Percentiles rank a stretch among this genome's conserved stretches.
Conservation (phyloP, 2,329 filamentous ascomycete genomes). For the Colletotrichum theobromicola region DNA sequence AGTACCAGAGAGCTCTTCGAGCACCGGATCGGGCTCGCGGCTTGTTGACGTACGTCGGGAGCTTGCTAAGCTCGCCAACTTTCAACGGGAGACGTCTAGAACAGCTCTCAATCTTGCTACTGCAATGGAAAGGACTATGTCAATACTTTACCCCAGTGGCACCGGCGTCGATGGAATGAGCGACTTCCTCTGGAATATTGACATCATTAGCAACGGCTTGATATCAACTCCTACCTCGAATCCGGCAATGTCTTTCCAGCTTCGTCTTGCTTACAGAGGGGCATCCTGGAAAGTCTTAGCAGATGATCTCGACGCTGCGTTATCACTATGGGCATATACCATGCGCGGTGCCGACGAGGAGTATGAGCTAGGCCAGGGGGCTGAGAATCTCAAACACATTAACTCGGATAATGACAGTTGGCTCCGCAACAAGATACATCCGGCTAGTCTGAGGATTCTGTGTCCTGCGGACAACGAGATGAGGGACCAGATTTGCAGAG, state of each 20-base stretch:
- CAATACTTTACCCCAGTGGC: neutral
- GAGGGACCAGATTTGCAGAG: neutral
- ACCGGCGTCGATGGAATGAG: neutral
- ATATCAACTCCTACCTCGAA: neutral
- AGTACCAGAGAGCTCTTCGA: rapidly evolving
- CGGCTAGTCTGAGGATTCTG: neutral
- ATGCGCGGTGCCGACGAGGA: neutral
- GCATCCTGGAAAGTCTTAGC: neutral
- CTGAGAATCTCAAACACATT: neutral
- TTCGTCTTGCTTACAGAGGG: neutral
- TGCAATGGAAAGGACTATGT: neutral
- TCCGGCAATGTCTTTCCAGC: neutral
- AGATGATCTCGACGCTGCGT: neutral
- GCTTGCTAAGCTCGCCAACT: neutral
- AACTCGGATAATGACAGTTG: neutral
- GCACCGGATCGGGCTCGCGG: neutral
- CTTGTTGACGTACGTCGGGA: neutral
- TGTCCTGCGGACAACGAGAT: neutral
- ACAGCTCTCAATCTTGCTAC: neutral
- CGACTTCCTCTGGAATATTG: neutral
- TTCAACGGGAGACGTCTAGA: neutral
- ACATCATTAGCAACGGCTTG: neutral
- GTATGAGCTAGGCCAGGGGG: neutral
- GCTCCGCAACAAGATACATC: neutral
- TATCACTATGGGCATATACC: neutral